phyloP scores from a whole-genome alignment of 306 rosid species.

The Sicyos edulis region DNA sequence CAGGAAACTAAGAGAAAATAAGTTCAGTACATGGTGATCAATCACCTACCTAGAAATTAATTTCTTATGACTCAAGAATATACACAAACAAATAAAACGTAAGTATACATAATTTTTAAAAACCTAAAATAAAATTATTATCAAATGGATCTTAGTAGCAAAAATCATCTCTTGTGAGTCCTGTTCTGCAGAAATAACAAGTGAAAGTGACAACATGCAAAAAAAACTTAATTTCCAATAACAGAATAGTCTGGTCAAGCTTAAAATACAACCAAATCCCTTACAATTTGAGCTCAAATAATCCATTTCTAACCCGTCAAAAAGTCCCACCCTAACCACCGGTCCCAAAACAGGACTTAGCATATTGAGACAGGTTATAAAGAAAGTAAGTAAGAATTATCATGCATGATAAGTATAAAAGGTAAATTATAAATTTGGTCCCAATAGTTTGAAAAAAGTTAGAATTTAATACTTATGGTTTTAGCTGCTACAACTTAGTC shows the following conservation, averaged over 20 bases:
- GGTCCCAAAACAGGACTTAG: neutral
- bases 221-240: neutral
- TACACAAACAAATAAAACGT: too few species aligned
- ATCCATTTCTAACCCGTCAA: neutral
- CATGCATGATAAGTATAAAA: neutral
- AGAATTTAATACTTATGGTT: too few species aligned
- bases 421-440: too few species aligned
- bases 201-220: neutral
- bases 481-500: too few species aligned
- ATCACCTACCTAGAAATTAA: too few species aligned
- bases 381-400: neutral
- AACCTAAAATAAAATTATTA: slow-evolving; percentile 1
- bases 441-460: too few species aligned
- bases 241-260: neutral
- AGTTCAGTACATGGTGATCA: too few species aligned
- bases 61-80: too few species aligned
- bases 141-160: neutral
- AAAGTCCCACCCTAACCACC: neutral
- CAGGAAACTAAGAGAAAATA: too few species aligned
- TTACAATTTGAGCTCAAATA: neutral
- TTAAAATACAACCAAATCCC: neutral
- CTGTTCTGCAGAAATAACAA: neutral
- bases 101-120: neutral
- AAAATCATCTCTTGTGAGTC: neutral
- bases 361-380: neutral